phyloP scores from a whole-genome alignment of 2,329 filamentous ascomycete genomes.

The Grosmannia huntii region DNA sequence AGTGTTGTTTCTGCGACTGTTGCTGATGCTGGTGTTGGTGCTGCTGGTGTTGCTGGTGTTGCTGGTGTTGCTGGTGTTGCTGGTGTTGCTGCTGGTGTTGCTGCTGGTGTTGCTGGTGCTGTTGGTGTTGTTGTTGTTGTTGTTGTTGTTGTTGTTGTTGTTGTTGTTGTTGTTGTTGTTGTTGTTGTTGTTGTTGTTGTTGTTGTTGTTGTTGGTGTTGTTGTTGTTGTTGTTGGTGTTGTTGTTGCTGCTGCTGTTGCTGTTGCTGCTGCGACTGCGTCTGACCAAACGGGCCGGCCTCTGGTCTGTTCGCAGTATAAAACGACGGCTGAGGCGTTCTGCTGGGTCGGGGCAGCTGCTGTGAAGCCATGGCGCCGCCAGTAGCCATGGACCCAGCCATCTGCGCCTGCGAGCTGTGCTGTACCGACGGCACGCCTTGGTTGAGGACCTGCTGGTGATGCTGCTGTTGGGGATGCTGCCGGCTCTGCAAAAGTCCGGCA shows the following conservation, averaged over 20 bases:
- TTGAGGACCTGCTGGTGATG: slow-evolving; percentile 7
- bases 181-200: slow-evolving; percentile 8
- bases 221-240: slow-evolving; percentile 10
- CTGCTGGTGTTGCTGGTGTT: slow-evolving; percentile 10
- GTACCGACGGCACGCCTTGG: slow-evolving; percentile 13
- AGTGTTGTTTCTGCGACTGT: slow-evolving; percentile 8
- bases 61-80: slow-evolving; percentile 6
- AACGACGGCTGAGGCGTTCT: slow-evolving; percentile 6
- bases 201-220: slow-evolving; percentile 9
- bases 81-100: slow-evolving; percentile 10
- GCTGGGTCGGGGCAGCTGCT: slow-evolving; percentile 12
- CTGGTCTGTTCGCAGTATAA: slow-evolving; percentile 2
- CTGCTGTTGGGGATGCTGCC: slow-evolving; percentile 12
- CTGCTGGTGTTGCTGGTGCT: slow-evolving; percentile 7
- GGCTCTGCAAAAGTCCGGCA: slow-evolving; percentile 1
- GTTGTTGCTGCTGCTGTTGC: slow-evolving; percentile 7
- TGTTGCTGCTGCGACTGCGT: slow-evolving; percentile 9
- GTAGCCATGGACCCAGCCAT: slow-evolving; percentile 5
- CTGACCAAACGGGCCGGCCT: slow-evolving; percentile 4
- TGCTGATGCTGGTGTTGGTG: slow-evolving; percentile 8
- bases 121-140: slow-evolving; percentile 7
- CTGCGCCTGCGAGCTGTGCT: slow-evolving; percentile 12
- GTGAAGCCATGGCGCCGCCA: slow-evolving; percentile 9
- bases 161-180: slow-evolving; percentile 8
- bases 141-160: slow-evolving; percentile 9